A percentile compares a stretch with the other conserved stretches of the same genome.
Conservation (phyloP, 495 filamentous ascomycete genomes). For the Clavariopsis aquatica region DNA sequence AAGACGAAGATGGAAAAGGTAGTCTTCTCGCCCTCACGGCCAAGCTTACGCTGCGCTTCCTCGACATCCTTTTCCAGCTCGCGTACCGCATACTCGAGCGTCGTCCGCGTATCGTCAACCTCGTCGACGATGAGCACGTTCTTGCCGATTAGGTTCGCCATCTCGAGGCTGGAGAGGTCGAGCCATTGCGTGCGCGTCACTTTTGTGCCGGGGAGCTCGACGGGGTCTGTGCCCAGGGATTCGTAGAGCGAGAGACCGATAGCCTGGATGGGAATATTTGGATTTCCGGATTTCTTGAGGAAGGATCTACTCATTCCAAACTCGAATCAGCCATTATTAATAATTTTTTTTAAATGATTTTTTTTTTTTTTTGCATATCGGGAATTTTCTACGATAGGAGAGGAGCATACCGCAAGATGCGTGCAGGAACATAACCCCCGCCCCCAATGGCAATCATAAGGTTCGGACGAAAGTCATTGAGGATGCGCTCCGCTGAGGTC, state of each 20-base stretch:
- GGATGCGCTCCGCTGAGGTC: constrained; percentile 73
- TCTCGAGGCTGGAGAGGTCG: constrained; percentile 83
- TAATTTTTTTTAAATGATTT: too few relatives aligned
- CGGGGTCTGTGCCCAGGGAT: constrained; percentile 57
- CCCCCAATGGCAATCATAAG: constrained; percentile 99
- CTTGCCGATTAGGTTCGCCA: constrained; percentile 92
- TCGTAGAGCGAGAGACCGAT: constrained; percentile 98
- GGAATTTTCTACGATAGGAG: too few relatives aligned
- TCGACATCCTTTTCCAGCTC: constrained; percentile 98
- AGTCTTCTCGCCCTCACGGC: constrained; percentile 66
- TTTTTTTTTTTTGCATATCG: not conserved
- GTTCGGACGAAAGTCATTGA: constrained; percentile 81
- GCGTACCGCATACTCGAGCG: constrained; percentile 91
- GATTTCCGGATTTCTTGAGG: constrained; percentile 80
- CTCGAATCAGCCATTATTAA: too few relatives aligned
- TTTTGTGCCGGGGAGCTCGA: constrained; percentile 82
- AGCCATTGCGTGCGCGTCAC: constrained; percentile 99
- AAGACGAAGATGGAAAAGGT: constrained; percentile 92
- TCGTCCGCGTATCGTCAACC: constrained; percentile 97
- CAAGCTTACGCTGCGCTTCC: constrained; percentile 69
- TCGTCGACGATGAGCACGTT: constrained; percentile 98
- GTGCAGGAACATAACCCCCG: constrained; percentile 94
- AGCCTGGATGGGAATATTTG: constrained; percentile 99
- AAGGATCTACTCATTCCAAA: too few relatives aligned
- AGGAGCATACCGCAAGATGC: constrained; percentile 83